phyloP scores from a whole-genome alignment of 75 land plant genomes.

The Isoetes taiwanensis region DNA sequence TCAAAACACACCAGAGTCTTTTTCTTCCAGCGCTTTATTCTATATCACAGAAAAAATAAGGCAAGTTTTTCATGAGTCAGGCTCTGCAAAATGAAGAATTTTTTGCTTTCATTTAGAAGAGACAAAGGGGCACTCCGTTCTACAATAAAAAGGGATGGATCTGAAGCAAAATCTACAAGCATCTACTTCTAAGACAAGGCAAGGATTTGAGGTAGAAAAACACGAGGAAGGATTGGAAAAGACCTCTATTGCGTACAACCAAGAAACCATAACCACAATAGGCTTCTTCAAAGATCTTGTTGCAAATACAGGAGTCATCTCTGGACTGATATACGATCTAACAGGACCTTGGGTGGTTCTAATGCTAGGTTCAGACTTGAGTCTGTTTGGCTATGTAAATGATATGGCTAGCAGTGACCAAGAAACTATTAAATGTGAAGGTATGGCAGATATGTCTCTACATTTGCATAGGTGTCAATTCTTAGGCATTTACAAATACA shows the following conservation, averaged over 20 bases:
- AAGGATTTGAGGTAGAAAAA: too few relatives aligned
- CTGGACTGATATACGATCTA: neutral
- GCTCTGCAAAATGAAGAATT: too few relatives aligned
- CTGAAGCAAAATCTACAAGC: too few relatives aligned
- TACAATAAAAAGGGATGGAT: too few relatives aligned
- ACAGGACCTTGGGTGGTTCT: conserved; percentile 4
- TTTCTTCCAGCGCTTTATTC: too few relatives aligned
- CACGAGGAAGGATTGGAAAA: too few relatives aligned
- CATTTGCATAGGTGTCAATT: conserved; percentile 39
- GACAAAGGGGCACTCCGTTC: too few relatives aligned
- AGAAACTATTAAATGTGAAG: conserved; percentile 19
- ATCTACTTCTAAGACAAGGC: too few relatives aligned
- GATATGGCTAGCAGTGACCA: conserved; percentile 48
- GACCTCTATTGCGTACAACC: conserved; percentile 18
- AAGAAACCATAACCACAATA: neutral
- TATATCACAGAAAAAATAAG: too few relatives aligned
- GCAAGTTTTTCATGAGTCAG: too few relatives aligned
- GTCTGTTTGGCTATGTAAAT: conserved; percentile 9
- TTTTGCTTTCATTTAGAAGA: too few relatives aligned
- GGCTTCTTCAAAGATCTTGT: conserved; percentile 6
- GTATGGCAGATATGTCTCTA: conserved; percentile 54
- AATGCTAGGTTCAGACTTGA: neutral
- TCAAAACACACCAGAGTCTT: too few relatives aligned
- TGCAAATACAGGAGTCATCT: neutral
- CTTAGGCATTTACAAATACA: conserved; percentile 41